Base-by-base conservation (phyloP, 108 stramenopile species). In the Nitzschia sp. region DNA sequence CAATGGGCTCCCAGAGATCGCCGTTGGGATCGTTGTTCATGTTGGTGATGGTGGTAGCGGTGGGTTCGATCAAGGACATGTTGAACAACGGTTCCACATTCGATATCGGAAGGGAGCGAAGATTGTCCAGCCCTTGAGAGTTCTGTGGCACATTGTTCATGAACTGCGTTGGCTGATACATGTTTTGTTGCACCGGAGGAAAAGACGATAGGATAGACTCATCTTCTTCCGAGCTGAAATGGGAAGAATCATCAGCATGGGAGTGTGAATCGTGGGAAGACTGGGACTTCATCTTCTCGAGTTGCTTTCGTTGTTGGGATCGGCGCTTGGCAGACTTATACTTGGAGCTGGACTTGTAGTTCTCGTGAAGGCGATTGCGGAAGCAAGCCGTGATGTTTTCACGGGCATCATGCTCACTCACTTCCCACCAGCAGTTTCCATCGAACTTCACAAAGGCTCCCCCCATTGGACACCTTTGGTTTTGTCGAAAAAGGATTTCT, bases 401-500 rank as follows among this genome's bases (percentile, higher is more conserved):
- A 7, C 71, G 43, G n/a, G 63, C 50, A 34, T 67, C 55, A 20
- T 43, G 56, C 24, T 72, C 71, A 14, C 37, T 39, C 0, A 72
- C 52, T 19, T 55, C 71, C 63, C 63, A 72, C 71, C 71, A 72
- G n/a, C 46, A 29, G 25, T 48, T 55, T 6, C 57, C 56, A 40
- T 72, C 71, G 20, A 41, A 43, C 44, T 72, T 72, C 48, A 72
- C 57, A 51, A 72, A 72, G 39, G 53, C 70, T 57, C 68, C 68
- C 14, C 41, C 61, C 20, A 57, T 15, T 24, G 68, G 68, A 41
- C 68, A 69, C 15, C 24, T 44, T n/a, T 37, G 48, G 39, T 59
- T 56, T 9, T 51, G 48, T 6, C 21, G 19, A 0, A 22, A 12
- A 3, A 69, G 57, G 8, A 69, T 29, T 14, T 57, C 54, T 7